Base-by-base conservation (phyloP, 805 yeast species). In the Tetrapisispora iriomotensis region DNA sequence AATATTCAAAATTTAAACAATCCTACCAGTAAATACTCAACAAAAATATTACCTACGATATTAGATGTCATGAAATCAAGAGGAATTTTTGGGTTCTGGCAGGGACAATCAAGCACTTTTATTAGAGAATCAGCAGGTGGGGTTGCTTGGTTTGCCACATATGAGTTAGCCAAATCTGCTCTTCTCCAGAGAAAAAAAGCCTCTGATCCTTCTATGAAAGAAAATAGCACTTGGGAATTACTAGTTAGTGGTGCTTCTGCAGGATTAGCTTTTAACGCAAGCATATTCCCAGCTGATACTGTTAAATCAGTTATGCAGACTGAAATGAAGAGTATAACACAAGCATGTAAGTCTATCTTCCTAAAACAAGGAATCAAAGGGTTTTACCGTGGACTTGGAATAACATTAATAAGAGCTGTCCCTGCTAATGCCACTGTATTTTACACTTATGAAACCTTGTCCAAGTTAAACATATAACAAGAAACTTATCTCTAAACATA, bases 381-480 rank as follows among this genome's bases (percentile, higher is more conserved):
- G 3, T 74, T 90, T 41, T 90, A 88, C 52, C 74, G 83, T 42
- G 97, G 97, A 1, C 65, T 88, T 40, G 84, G 90, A 0, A 79
- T 90, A 40, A 86, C 96, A 0, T 61, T 86, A 42, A 46, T 76
- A 6, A 75, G 95, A 54, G 85, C 95, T 0, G 74, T 84, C 1
- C 97, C 97, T 1, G 87, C 96, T 3, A 84, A 86, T 53, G 96
- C 96, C 2, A 68, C 79, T 8, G 85, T 88, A 22, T 90, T 90
- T 62, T 76, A 80, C 49, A 71, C 78, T 4, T 88, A 86, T 56
- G 96, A 88, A 52, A 61, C 71, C 2, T 43, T 56, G 24, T 50
- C 57, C 25, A 51, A 48, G 22, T 33, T 45, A 45, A 44, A 41
- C 19, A 25, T 18, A 17, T 21, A 21, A 12, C n/a, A n/a, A n/a